These are phyloP conservation scores for Cyclospora cayetanensis DNA, from an alignment of 169 alveolate genomes.

Conservation along the genomic window DNA sequence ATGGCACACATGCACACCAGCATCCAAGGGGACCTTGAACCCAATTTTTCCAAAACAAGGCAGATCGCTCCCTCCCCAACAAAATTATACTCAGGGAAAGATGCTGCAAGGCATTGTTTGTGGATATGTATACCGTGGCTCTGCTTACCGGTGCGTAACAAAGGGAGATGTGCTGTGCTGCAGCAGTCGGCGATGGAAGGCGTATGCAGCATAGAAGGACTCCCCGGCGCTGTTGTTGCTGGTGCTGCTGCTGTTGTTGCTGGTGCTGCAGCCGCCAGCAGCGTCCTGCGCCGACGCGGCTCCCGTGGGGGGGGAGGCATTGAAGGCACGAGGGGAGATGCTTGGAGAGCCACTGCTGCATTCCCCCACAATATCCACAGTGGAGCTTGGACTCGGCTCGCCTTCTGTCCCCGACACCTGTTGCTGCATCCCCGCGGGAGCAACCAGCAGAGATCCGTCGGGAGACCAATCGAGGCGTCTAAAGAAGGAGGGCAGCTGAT, in stretches of 20 bases:
- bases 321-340: constrained; percentile 37
- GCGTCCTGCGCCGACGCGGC: background rate
- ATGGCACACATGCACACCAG: no score
- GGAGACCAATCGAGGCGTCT: constrained; percentile 93
- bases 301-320: background rate
- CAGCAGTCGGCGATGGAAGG: constrained; percentile 23
- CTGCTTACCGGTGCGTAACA: constrained; percentile 13
- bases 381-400: background rate
- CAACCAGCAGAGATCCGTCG: constrained; percentile 86
- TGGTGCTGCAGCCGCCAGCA: background rate
- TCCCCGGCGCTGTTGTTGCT: background rate
- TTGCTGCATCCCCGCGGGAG: constrained; percentile 89
- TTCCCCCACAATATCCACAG: background rate
- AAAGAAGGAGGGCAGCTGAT: constrained; percentile 86
- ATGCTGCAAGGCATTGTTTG: background rate
- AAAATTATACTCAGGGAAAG: background rate
- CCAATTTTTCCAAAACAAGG: no score
- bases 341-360: background rate
- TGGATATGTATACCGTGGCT: background rate
- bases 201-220: constrained; percentile 2
- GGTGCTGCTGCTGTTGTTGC: background rate
- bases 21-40: no score
- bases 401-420: background rate
- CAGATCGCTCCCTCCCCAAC: background rate
- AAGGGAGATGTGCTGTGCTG: constrained; percentile 5